These are phyloP conservation scores for Solanum verrucosum DNA, from an alignment of 257 asterid species.

Conservation along the genomic window DNA sequence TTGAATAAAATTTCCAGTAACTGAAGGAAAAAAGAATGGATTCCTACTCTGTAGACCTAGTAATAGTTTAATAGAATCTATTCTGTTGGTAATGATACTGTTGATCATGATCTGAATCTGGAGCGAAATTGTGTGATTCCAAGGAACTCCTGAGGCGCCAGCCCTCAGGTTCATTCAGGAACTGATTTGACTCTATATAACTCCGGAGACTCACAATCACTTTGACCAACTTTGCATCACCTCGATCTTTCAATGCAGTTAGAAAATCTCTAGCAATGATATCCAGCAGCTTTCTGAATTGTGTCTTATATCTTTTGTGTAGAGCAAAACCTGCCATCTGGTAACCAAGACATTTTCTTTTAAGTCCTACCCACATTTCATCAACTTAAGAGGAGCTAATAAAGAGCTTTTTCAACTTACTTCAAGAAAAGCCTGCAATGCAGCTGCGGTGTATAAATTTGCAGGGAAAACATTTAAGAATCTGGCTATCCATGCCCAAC, in stretches of 20 bases:
- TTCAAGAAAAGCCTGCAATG: conserved; percentile 66
- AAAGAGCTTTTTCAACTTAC: conserved; percentile 32
- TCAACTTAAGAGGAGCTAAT: neutral
- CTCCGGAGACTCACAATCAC: conserved; percentile 23
- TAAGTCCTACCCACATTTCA: neutral
- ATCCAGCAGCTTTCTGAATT: conserved; percentile 56
- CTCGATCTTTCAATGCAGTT: conserved; percentile 28
- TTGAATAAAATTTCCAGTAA: neutral
- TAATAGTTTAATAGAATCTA: neutral
- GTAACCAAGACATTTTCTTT: too few species aligned
- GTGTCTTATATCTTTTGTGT: conserved; percentile 33
- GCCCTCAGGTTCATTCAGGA: conserved; percentile 55
- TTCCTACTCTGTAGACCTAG: neutral
- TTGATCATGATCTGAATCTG: neutral
- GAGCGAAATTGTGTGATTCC: conserved; percentile 25
- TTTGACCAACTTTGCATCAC: conserved; percentile 29
- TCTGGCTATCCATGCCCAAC: conserved; percentile 95
- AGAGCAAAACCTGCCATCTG: too few species aligned
- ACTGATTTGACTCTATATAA: conserved; percentile 55
- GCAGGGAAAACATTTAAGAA: conserved; percentile 77
- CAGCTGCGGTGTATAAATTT: conserved; percentile 62
- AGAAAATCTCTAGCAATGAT: conserved; percentile 44
- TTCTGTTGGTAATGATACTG: neutral
- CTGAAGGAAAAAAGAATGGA: neutral
- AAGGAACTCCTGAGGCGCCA: conserved; percentile 30